phyloP scores from a whole-genome alignment of 1,284 basidiomycete species.

The Trichosporon ovoides region DNA sequence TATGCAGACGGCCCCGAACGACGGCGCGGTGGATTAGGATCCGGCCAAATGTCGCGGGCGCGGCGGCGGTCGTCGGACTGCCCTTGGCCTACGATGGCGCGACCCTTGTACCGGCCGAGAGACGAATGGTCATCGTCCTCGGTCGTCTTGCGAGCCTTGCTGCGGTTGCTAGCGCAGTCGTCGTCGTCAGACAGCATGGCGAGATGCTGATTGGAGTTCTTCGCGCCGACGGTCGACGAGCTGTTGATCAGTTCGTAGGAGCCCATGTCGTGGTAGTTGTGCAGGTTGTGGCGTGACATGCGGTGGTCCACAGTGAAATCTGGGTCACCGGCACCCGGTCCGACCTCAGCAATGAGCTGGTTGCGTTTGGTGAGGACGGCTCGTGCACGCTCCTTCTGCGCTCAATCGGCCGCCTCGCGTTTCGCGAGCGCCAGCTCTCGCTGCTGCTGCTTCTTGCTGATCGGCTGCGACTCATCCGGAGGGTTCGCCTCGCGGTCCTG shows the following conservation, averaged over 20 bases:
- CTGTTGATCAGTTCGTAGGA: neutral
- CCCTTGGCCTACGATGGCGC: constrained; percentile 53
- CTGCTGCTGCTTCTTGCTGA: constrained; percentile 74
- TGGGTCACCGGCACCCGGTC: constrained; percentile 19
- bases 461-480: constrained; percentile 31
- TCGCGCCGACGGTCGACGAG: neutral
- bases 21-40: neutral
- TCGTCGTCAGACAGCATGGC: neutral
- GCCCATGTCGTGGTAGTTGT: neutral
- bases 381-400: constrained; percentile 72
- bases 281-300: neutral
- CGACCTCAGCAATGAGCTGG: constrained; percentile 59
- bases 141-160: constrained; percentile 73
- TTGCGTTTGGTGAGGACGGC: constrained; percentile 92
- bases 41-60: constrained; percentile 26
- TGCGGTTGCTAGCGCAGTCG: constrained; percentile 45
- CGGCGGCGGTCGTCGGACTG: constrained; percentile 62
- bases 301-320: constrained; percentile 36
- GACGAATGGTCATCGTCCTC: constrained; percentile 85
- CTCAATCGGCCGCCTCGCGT: constrained; percentile 66
- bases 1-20: neutral
- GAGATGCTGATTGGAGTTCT: neutral
- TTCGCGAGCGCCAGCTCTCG: constrained; percentile 83
- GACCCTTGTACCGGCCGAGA: constrained; percentile 53
- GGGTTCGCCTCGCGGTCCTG: constrained; percentile 57